Percentiles rank a stretch among this genome's conserved stretches.
Evolutionary conservation across 345 rosid genomes (phyloP).

Genomic region (Turritis glabra): DNA sequence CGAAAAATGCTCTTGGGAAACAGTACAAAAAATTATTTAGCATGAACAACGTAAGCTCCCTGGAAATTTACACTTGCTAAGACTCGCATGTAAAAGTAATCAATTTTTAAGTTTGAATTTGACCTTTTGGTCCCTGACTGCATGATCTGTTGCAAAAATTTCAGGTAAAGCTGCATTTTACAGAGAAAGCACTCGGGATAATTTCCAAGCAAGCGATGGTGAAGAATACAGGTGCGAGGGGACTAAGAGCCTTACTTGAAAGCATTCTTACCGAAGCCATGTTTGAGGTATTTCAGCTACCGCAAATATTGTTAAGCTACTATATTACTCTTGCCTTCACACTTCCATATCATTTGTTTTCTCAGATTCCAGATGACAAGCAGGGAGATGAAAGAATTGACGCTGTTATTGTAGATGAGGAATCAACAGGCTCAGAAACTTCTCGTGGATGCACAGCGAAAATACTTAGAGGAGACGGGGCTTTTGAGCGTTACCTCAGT

Average conservation of each 20-base stretch:
- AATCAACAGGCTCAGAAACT: slow-evolving; percentile 61
- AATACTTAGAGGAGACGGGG: slow-evolving; percentile 75
- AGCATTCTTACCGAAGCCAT: slow-evolving; percentile 88
- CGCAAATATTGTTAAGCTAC: neutral
- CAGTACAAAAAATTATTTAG: slow-evolving; percentile 91
- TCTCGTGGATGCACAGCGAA: slow-evolving; percentile 72
- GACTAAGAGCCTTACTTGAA: slow-evolving; percentile 86
- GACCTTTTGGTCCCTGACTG: slow-evolving; percentile 3
- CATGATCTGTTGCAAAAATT: slow-evolving; percentile 22
- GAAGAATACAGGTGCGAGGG: slow-evolving; percentile 96
- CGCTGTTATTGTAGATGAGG: slow-evolving; percentile 81
- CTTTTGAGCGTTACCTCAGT: slow-evolving; percentile 58
- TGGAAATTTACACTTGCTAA: slow-evolving; percentile 21
- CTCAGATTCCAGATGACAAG: slow-evolving; percentile 82
- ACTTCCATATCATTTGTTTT: slow-evolving; percentile 6
- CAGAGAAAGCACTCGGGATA: slow-evolving; percentile 70
- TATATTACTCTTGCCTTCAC: slow-evolving; percentile 1
- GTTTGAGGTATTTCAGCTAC: slow-evolving; percentile 74
- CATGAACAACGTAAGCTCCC: slow-evolving; percentile 75
- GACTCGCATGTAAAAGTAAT: neutral
- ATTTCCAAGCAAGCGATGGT: slow-evolving; percentile 85
- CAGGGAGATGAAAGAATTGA: slow-evolving; percentile 68
- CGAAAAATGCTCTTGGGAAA: slow-evolving; percentile 91
- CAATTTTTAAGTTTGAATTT: neutral
- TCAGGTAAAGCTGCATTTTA: slow-evolving; percentile 90